A percentile compares a stretch with the other conserved stretches of the same genome.
Evolutionary conservation across 495 filamentous ascomycete species (phyloP).

Genomic region (Xylaria telfairii): DNA sequence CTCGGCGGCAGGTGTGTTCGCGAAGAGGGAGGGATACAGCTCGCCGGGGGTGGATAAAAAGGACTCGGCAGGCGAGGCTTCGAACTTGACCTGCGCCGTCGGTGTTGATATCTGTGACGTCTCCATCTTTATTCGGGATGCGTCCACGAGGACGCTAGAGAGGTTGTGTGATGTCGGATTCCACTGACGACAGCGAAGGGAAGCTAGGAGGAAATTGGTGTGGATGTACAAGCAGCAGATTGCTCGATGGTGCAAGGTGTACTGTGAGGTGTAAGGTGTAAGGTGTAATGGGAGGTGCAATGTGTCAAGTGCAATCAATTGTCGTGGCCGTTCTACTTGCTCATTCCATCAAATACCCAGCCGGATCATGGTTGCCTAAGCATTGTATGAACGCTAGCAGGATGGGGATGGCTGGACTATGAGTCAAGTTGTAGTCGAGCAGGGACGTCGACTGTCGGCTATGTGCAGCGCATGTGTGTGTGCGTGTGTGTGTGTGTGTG

Average conservation of each 20-base stretch:
- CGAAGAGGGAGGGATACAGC: conserved; percentile 58
- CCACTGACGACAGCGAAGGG: background rate
- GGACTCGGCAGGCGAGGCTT: conserved; percentile 57
- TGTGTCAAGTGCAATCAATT: too few relatives aligned
- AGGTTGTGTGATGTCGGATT: background rate
- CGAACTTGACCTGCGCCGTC: conserved; percentile 54
- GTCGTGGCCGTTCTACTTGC: conserved; percentile 28
- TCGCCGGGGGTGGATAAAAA: conserved; percentile 59
- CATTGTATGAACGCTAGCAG: conserved; percentile 1
- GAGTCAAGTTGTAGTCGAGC: background rate
- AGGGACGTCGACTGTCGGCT: background rate
- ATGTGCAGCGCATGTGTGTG: background rate
- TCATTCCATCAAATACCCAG: conserved; percentile 47
- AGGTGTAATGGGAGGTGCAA: background rate
- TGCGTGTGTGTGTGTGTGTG: too few relatives aligned
- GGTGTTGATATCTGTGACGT: conserved; percentile 31
- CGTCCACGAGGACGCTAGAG: conserved; percentile 40
- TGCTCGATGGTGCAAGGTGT: too few relatives aligned
- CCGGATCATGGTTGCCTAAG: conserved; percentile 27
- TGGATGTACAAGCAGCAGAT: too few relatives aligned
- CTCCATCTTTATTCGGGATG: conserved; percentile 40
- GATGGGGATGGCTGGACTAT: background rate
- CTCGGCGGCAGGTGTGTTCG: conserved; percentile 27
- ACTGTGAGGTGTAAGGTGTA: background rate
- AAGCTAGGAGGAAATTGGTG: background rate